phyloP scores from a whole-genome alignment of 306 rosid species.

The Quercus ilex region DNA sequence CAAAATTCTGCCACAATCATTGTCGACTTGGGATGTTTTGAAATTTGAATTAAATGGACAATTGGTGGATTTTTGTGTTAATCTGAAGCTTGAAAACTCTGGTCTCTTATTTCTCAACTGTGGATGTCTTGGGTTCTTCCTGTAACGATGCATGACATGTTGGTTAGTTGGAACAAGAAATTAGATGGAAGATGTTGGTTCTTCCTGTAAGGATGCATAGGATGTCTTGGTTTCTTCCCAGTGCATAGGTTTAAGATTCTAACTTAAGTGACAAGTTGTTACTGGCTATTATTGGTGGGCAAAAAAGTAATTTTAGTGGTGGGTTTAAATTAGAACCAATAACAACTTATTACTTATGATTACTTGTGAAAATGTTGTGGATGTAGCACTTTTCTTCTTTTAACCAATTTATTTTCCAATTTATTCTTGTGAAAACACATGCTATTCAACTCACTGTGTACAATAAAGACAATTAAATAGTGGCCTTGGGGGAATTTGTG shows the following conservation, averaged over 20 bases:
- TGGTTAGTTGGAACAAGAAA: background rate
- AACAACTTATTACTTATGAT: too few species aligned
- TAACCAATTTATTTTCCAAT: background rate
- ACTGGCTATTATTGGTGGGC: too few species aligned
- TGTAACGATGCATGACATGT: background rate
- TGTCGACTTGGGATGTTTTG: background rate
- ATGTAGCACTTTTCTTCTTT: background rate
- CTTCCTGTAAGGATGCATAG: too few species aligned
- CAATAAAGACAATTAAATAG: background rate
- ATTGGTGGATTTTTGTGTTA: background rate
- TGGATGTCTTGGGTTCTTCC: background rate
- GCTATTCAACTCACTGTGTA: too few species aligned
- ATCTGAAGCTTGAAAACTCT: background rate
- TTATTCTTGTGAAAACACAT: background rate
- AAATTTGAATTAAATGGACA: background rate
- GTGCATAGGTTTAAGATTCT: slow-evolving; percentile 3
- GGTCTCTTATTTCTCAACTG: background rate
- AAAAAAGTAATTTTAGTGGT: too few species aligned
- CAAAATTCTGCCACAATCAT: background rate
- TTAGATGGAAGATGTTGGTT: background rate
- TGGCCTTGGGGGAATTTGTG: too few species aligned
- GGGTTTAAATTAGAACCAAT: too few species aligned
- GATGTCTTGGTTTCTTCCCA: background rate
- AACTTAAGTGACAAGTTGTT: background rate
- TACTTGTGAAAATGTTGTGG: too few species aligned